Evolutionary conservation across 805 yeast species (phyloP), one percentile per base, ranked within the genome.

Genomic region (Ogataea polymorpha): DNA sequence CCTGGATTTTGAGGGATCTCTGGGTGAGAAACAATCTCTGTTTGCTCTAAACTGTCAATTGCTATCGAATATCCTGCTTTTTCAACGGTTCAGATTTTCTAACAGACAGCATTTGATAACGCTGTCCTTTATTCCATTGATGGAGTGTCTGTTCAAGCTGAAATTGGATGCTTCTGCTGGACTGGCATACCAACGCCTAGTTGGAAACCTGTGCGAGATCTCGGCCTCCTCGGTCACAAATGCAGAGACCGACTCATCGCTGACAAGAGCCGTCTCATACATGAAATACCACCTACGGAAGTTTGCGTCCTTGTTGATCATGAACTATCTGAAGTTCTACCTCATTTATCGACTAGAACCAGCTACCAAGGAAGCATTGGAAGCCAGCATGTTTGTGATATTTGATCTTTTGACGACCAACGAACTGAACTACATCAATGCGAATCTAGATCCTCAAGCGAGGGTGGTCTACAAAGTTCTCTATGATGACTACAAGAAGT

Each of bases 181-280:
- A 0, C 53, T 63, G 10, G 59, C 80, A 3, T 73, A 67, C 38
- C 59, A 82, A 5, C 72, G 96, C 50, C 63, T 86, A 14, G 57
- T 88, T 33, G 66, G 72, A 16, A 82, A 83, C 51, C 63, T 84
- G 24, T 86, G 95, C 65, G 95, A 86, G 51, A 95, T 96, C 3
- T 68, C 74, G 8, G 59, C 65, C 23, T 31, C 43, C 8, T 36
- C 46, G 2, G 46, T 59, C 11, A 54, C 44, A 35, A 62, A 49
- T 38, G 56, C 59, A 14, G 51, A 43, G 9, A 13, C 34, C 11
- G 47, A 36, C 14, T 26, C 47, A 27, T 46, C 53, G 5, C 59
- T 85, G 40, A 80, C 71, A 16, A 75, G 91, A 0, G 70, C 79
- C 1, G 60, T 80, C 0, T 67, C 81, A 0, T 48, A 72, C 7